Evolutionary conservation across 192 early-diverging fungal species (phyloP), one percentile per base, ranked within the genome.

Genomic region (Backusella sp.): DNA sequence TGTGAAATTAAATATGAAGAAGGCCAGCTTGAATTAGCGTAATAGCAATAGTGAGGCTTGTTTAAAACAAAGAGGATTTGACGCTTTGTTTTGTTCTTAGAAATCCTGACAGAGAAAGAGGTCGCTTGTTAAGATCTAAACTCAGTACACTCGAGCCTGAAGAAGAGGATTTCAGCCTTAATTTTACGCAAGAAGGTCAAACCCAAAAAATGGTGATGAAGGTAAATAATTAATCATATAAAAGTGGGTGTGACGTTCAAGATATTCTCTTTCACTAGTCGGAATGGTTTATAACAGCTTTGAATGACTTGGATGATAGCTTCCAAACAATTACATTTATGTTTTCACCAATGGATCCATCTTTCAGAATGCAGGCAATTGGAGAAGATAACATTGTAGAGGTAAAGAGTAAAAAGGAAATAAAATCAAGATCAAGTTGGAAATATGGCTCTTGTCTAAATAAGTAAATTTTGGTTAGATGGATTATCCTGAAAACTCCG

Each of bases 1-100:
- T 76, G 75, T 34, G 69, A 76, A 37, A 56, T 76, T 2, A 76
- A 56, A 32, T 76, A 76, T 76, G 75, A 68, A 8, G 49, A 67
- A 26, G 75, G 75, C 23, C 35, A 28, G 14, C 70, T 76, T 28
- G 68, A 46, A 19, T 23, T 76, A 17, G 56, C 14, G 75, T 70
- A 70, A 21, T 68, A 23, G 19, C 6, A 30, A 17, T 17, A 14
- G 21, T 23, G 3, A n/a, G 2, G 7, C 17, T 44, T 17, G 12
- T 44, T 44, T 14, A 17, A 44, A 44, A 15, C 37, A 44, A 44
- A 44, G 39, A 15, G 14, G 53, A 14, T 56, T 39, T 35, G 34
- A 65, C 37, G 6, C 14, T 23, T 46, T 49, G 6, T 44, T 44
- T 44, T 44, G 14, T 36, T 42, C 14, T 36, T 36, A 68, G 66